A percentile compares a stretch with the other conserved stretches of the same genome.
These are phyloP conservation scores for Lagenaria siceraria DNA, from an alignment of 306 rosid genomes.

Conservation along the genomic window DNA sequence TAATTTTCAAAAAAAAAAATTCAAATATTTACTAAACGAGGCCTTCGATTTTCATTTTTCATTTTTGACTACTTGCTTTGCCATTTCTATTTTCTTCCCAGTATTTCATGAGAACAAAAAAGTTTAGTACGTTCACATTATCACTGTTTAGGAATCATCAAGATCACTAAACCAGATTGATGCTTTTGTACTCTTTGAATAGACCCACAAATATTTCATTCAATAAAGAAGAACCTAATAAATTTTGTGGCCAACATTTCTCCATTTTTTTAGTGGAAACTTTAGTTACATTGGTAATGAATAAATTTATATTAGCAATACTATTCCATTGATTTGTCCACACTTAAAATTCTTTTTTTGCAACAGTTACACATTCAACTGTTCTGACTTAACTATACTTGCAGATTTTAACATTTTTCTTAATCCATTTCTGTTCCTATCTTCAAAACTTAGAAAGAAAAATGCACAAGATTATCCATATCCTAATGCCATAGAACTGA, in stretches of 20 bases:
- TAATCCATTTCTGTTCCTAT: not conserved
- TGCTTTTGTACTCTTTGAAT: not conserved
- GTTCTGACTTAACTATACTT: not conserved
- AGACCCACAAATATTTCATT: not conserved
- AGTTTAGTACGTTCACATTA: not conserved
- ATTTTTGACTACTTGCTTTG: not conserved
- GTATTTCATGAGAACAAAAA: not conserved
- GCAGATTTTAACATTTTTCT: not conserved
- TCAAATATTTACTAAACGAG: too few relatives aligned
- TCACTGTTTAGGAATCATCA: not conserved
- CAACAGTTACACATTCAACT: not conserved
- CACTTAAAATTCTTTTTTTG: not conserved
- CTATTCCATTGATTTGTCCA: not conserved
- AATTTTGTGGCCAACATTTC: not conserved
- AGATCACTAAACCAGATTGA: not conserved
- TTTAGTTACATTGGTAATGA: not conserved
- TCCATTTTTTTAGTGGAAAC: not conserved
- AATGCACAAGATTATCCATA: not conserved
- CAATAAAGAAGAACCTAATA: not conserved
- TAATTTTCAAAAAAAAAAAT: too few relatives aligned
- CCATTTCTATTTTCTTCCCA: not conserved
- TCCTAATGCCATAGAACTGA: not conserved
- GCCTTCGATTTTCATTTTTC: too few relatives aligned
- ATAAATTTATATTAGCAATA: not conserved
- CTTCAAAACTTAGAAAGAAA: not conserved